These are phyloP conservation scores for Sporothrix mexicana DNA, from an alignment of 2,329 filamentous ascomycete genomes.

Conservation along the genomic window DNA sequence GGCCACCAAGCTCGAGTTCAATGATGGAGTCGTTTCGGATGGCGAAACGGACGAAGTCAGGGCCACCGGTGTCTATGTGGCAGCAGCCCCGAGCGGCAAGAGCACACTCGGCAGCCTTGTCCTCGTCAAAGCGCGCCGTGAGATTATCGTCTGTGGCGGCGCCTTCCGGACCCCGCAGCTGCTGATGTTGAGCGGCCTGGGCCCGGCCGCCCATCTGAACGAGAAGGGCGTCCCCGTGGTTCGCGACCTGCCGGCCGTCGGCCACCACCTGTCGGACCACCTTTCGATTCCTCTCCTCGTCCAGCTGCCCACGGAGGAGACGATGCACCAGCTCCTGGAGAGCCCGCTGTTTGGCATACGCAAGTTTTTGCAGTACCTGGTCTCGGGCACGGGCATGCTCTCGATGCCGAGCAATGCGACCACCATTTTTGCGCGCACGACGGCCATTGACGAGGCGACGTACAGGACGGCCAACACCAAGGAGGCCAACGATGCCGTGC, in stretches of 20 bases:
- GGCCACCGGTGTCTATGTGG: conserved; percentile 41
- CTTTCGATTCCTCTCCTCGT: conserved; percentile 41
- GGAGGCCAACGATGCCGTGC: conserved; percentile 38
- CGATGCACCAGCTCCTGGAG: conserved; percentile 38
- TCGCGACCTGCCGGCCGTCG: conserved; percentile 42
- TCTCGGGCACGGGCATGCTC: conserved; percentile 42
- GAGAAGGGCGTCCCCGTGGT: conserved; percentile 39
- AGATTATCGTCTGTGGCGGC: conserved; percentile 45
- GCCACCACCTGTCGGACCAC: conserved; percentile 43
- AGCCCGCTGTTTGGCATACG: conserved; percentile 39
- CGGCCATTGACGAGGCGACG: conserved; percentile 42
- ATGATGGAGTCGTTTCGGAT: conserved; percentile 28
- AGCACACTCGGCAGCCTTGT: conserved; percentile 23
- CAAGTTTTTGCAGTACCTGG: conserved; percentile 43
- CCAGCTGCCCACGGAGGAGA: conserved; percentile 41
- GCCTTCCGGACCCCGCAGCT: conserved; percentile 44
- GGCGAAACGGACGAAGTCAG: neutral
- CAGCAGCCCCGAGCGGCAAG: conserved; percentile 23
- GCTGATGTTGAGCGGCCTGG: conserved; percentile 46
- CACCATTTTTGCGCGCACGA: conserved; percentile 41
- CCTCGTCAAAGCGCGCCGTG: conserved; percentile 41
- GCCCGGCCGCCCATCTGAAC: conserved; percentile 39
- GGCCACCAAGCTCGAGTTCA: conserved; percentile 42
- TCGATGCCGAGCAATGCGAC: conserved; percentile 36
- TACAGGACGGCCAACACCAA: conserved; percentile 37